Percentiles rank a stretch among this genome's conserved stretches.
These are phyloP conservation scores for Trichophyton mentagrophytes DNA, from an alignment of 2,329 filamentous ascomycete genomes.

Conservation along the genomic window DNA sequence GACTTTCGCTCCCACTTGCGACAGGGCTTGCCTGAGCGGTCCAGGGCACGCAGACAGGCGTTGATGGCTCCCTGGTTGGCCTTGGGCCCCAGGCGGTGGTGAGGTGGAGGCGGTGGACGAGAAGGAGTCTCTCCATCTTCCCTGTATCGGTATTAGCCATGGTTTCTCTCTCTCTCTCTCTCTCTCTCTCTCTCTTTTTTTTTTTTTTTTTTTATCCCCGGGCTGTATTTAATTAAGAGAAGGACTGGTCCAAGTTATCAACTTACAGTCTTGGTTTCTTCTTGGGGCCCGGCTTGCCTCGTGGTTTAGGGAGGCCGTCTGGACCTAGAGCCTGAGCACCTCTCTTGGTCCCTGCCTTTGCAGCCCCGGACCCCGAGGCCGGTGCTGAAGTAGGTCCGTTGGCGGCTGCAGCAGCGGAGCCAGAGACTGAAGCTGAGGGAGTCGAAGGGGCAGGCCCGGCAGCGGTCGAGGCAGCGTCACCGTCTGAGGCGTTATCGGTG, in stretches of 20 bases:
- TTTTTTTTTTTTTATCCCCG: not conserved
- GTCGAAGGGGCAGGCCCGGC: conserved; percentile 31
- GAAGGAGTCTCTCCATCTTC: conserved; percentile 36
- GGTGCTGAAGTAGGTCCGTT: not conserved
- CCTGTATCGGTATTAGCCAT: conserved; percentile 20
- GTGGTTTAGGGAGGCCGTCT: conserved; percentile 54
- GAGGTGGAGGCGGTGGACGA: conserved; percentile 35
- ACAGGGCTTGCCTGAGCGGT: conserved; percentile 82
- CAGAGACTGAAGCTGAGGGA: not conserved
- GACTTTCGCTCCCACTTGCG: conserved; percentile 78
- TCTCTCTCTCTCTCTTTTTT: too few species aligned
- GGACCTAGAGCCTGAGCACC: conserved; percentile 28
- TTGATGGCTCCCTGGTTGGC: conserved; percentile 97
- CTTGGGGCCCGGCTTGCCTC: conserved; percentile 87
- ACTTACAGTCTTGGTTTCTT: conserved; percentile 91
- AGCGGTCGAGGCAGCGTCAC: conserved; percentile 23
- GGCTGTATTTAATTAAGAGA: not conserved
- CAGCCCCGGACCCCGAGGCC: not conserved
- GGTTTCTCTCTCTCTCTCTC: not conserved
- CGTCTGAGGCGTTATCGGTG: conserved; percentile 28
- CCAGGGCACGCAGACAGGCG: conserved; percentile 82
- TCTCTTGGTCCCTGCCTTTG: conserved; percentile 44
- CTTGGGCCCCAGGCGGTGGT: conserved; percentile 84
- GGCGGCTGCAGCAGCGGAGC: conserved; percentile 28
- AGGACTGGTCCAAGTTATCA: not conserved